These are phyloP conservation scores for Corynespora cassiicola DNA, from an alignment of 2,329 filamentous ascomycete species.

Conservation along the genomic window DNA sequence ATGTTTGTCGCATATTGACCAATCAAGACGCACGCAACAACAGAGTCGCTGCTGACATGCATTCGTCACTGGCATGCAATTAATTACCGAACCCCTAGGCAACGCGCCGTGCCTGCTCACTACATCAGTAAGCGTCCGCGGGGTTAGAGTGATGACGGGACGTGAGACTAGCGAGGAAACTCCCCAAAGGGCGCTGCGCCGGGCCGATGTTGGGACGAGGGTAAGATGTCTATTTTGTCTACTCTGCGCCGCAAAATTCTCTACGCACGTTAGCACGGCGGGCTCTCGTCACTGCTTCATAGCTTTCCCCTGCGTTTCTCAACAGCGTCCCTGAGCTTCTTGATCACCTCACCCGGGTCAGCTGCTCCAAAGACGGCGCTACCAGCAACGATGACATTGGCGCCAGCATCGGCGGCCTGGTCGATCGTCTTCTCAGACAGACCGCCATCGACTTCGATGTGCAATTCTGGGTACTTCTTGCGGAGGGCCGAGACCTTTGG, in stretches of 20 bases:
- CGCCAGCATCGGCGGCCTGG: conserved; percentile 91
- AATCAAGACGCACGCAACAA: too few relatives aligned
- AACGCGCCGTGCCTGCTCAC: too few relatives aligned
- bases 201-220: too few relatives aligned
- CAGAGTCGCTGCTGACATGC: too few relatives aligned
- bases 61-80: too few relatives aligned
- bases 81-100: too few relatives aligned
- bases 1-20: too few relatives aligned
- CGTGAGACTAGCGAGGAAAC: too few relatives aligned
- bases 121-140: too few relatives aligned
- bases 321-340: conserved; percentile 79
- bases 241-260: conserved; percentile 3
- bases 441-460: conserved; percentile 97
- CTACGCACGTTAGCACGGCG: conserved; percentile 2
- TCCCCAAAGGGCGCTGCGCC: too few relatives aligned
- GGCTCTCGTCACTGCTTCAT: conserved; percentile 12
- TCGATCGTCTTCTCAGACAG: conserved; percentile 88
- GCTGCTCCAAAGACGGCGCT: conserved; percentile 94
- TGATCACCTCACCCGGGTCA: conserved; percentile 86
- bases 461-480: conserved; percentile 83
- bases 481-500: conserved; percentile 90
- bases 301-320: conserved; percentile 61
- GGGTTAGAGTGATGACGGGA: too few relatives aligned
- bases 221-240: conserved; percentile 10
- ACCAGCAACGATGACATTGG: conserved; percentile 97